Evolutionary conservation across 257 asterid species (phyloP), one percentile per base, ranked within the genome.

Genomic region (Salvia splendens): DNA sequence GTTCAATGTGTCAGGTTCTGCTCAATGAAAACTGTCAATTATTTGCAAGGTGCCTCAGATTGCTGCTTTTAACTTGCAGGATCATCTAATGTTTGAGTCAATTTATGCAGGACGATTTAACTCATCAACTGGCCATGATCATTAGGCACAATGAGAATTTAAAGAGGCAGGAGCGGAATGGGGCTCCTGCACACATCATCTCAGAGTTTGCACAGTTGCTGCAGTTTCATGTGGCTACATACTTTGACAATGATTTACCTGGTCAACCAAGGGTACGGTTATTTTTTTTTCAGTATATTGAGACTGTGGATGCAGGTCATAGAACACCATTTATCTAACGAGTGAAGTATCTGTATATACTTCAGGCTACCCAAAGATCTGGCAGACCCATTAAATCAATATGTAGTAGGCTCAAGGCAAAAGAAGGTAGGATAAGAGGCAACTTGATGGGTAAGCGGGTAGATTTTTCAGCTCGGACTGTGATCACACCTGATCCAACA

Each of bases 401-500:
- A 74, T 91, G 97, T 67, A 94, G 97, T 80, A 85, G 97, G 81
- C 94, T 94, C 52, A 94, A 94, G 76, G 97, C 97, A 57, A 91
- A 94, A 84, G 99, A 94, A 83, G 99, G 99, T 73, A 82, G 99
- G 71, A 91, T 94, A 69, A 83, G 99, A 77, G 97, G 99, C 52
- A 94, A 94, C 81, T 79, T 94, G 86, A 94, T 94, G 99, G 99
- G 99, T 12, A 94, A 94, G 78, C 81, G 99, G 57, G 99, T 94
- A 38, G 99, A 94, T 81, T 94, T 94, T 70, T 94, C 99, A 1
- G 99, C 99, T 63, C 92, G 99, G 74, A 94, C 99, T 36, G 99
- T 94, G 78, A 94, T 94, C 64, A 94, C 99, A 30, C 99, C 99
- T 5, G 99, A 94, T 75, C 99, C 99, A 40, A 94, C 97, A 28